Evolutionary conservation across 139 green algal genomes (phyloP), one percentile per base, ranked within the genome.

Genomic region (Zygnema circumcarinatum): DNA sequence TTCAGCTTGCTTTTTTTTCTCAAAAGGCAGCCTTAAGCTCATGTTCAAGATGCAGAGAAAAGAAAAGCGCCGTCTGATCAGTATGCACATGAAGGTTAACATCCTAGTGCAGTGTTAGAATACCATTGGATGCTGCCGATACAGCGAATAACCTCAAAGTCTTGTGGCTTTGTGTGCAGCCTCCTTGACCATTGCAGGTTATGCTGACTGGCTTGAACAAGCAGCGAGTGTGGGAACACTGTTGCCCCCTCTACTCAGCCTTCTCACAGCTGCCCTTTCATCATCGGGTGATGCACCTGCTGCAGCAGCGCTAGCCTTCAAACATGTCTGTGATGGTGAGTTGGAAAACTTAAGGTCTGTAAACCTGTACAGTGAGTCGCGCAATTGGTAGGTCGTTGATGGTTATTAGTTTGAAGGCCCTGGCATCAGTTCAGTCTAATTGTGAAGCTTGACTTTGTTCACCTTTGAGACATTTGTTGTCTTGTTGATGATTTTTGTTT

Each of bases 241-340:
- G 47, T 69, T 90, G 25, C 78, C 78, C 1, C 29, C 29, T 1
- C 47, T 90, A 40, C 85, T 90, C 16, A 36, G 2, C 22, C 80
- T 90, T 36, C 79, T 90, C 32, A 89, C 85, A 7, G 75, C 32
- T 38, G 79, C 79, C 21, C 78, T 90, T 38, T 36, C 29, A 32
- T 68, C 80, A 0, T 7, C 22, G 25, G 85, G 85, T 20, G 85
- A 90, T 38, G 85, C 85, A 1, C 38, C 85, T 3, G 32, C 85
- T 1, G 85, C 85, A 20, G 85, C 85, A 1, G 85, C 85, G 16
- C 33, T 90, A 22, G 85, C 85, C 21, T 38, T 90, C 38, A 86
- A 89, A 0, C 85, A 90, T 54, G 83, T 90, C 7, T 90, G 85
- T 40, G 79, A 90, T 29, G 83, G 83, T 88, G 74, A 79, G 80